These are phyloP conservation scores for Capsicum baccatum DNA, from an alignment of 257 asterid genomes.

Conservation along the genomic window DNA sequence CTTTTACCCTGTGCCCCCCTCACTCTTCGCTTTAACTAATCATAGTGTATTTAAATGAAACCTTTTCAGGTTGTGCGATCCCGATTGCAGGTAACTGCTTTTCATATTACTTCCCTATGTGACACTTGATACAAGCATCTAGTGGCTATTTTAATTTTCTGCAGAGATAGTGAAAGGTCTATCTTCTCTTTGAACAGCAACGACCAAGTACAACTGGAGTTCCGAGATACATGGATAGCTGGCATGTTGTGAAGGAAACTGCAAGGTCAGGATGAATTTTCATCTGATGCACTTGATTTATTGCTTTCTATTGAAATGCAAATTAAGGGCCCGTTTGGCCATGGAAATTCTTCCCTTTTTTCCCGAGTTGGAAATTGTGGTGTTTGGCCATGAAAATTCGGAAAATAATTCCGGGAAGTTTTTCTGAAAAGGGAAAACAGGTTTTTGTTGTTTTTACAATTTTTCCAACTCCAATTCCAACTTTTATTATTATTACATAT, in stretches of 20 bases:
- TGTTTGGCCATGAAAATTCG: no score
- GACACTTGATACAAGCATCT: slow-evolving; percentile 10
- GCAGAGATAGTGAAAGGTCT: not conserved
- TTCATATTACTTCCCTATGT: not conserved
- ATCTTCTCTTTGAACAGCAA: slow-evolving; percentile 55
- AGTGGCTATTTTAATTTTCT: not conserved
- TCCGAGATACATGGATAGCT: slow-evolving; percentile 82
- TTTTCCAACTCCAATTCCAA: no score
- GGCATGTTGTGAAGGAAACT: slow-evolving; percentile 87
- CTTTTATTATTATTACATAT: no score
- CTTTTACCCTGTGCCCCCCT: not conserved
- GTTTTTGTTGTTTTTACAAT: no score
- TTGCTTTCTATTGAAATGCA: not conserved
- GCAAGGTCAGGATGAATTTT: slow-evolving; percentile 56
- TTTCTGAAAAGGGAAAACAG: no score
- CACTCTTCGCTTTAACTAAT: not conserved
- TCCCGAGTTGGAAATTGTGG: no score
- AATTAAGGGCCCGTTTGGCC: no score
- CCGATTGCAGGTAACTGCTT: slow-evolving; percentile 76
- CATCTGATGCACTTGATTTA: slow-evolving; percentile 13
- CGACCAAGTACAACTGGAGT: slow-evolving; percentile 76
- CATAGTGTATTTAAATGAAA: slow-evolving; percentile 30
- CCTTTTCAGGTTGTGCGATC: slow-evolving; percentile 84
- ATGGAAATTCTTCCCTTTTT: no score
- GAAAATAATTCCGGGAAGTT: no score